A percentile compares a stretch with the other conserved stretches of the same genome.
Evolutionary conservation across 106 monocot genomes (phyloP).

Genomic region (Acorus calamus): DNA sequence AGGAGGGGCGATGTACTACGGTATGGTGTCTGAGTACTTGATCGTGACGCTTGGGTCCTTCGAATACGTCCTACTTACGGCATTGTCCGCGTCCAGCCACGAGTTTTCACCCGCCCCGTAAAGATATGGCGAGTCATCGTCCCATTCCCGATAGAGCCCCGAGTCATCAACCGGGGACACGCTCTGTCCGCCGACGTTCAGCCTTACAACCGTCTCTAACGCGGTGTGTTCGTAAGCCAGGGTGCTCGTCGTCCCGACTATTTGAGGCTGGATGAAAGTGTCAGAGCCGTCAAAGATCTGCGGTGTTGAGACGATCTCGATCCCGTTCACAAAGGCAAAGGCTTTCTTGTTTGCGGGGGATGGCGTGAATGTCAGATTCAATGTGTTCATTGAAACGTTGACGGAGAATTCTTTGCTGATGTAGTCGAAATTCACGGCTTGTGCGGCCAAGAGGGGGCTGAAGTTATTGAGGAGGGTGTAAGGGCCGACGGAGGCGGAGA

Average conservation of each 20-base stretch:
- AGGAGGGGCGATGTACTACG: not conserved
- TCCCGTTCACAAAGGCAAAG: too few species aligned
- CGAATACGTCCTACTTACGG: too few species aligned
- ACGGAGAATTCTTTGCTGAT: not conserved
- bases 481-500: not conserved
- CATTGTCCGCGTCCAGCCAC: too few species aligned
- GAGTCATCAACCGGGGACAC: not conserved
- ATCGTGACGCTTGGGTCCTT: constrained; percentile 12
- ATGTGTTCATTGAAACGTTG: not conserved
- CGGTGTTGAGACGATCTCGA: too few species aligned
- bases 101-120: too few species aligned
- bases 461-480: constrained; percentile 6
- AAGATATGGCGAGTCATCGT: not conserved
- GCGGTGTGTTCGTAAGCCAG: too few species aligned
- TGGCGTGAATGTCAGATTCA: constrained; percentile 10
- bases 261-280: too few species aligned
- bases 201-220: not conserved
- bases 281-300: too few species aligned
- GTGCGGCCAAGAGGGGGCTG: constrained; percentile 4
- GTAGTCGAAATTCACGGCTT: not conserved
- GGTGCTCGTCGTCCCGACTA: too few species aligned
- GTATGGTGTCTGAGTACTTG: not conserved
- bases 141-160: constrained; percentile 1
- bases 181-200: not conserved
- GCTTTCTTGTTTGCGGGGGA: not conserved